Base-by-base conservation (phyloP, 2,329 filamentous ascomycete genomes). In the Waltergamsia citrina region DNA sequence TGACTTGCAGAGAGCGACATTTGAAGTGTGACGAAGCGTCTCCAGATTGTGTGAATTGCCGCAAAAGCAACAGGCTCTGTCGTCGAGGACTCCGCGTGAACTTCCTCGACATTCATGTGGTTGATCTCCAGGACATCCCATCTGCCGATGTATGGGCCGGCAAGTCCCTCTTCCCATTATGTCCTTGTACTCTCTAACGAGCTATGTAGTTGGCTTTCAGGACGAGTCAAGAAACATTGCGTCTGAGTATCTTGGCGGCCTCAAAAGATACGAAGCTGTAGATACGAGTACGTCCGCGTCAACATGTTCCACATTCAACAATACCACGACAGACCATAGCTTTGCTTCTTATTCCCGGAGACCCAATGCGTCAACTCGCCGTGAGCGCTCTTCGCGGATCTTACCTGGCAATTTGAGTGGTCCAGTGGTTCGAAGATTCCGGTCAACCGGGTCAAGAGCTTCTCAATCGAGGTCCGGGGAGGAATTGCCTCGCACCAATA, bases 171-270 rank as follows among this genome's bases (percentile, higher is more conserved):
- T 9, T 16, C 5, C 15, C 21, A 11, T 12, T 29, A n/a, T n/a
- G 11, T 21, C 9, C 14, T 6, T 8, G 11, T 16, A 8, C 16
- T 17, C 11, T 14, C 27, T 11, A 27, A 10, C 5, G 23, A 19
- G 30, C n/a, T n/a, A 15, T n/a, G 7, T 18, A 72, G 76, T 95
- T 11, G 69, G 75, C 34, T 95, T 96, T 45, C 71, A 82, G 48
- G 90, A 95, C 51, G 87, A 96, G 52, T 95, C 88, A 16, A 74
- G 87, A 20, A 71, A 83, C 30, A 93, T 95, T 54, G 90, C 90
- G 6, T 90, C 84, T 1, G 87, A 94, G 53, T 96, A 96, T 54
- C 69, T 21, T 10, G 20, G 27, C 27, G 27, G 27, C 9, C 27
- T 9, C 27, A 15, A 29, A 9, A 9, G 8, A 9, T 29, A 29